Conservation (phyloP, 139 green algal genomes). For the Protoeuglena noctilucae region DNA sequence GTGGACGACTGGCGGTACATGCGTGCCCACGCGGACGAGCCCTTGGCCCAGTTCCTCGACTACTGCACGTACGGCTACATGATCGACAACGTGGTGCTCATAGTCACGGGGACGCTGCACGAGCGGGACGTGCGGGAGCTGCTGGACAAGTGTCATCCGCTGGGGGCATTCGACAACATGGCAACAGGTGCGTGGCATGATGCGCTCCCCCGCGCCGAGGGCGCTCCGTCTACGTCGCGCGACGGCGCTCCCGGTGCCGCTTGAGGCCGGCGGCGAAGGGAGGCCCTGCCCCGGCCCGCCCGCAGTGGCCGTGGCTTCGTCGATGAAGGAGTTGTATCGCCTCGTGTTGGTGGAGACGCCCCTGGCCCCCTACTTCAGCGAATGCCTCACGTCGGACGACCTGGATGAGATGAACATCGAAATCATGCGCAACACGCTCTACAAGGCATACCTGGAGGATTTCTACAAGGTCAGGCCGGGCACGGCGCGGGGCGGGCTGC, state of each 20-base stretch:
- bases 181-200: too few relatives aligned
- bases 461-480: too few relatives aligned
- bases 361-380: slow-evolving; percentile 86
- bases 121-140: slow-evolving; percentile 93
- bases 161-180: slow-evolving; percentile 96
- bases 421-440: slow-evolving; percentile 92
- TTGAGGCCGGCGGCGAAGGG: too few relatives aligned
- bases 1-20: slow-evolving; percentile 89
- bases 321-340: slow-evolving; percentile 92
- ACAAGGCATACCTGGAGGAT: slow-evolving; percentile 98
- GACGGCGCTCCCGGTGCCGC: too few relatives aligned
- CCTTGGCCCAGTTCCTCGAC: slow-evolving; percentile 82
- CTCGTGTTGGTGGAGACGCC: slow-evolving; percentile 94
- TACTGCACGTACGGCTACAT: slow-evolving; percentile 98
- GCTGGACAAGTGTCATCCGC: slow-evolving; percentile 93
- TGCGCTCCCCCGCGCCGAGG: too few relatives aligned
- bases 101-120: slow-evolving; percentile 92
- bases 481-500: too few relatives aligned
- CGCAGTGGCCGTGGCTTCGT: slow-evolving; percentile 85
- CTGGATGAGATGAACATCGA: slow-evolving; percentile 99
- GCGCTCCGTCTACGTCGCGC: too few relatives aligned
- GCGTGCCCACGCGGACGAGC: slow-evolving; percentile 66
- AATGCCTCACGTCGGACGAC: slow-evolving; percentile 40
- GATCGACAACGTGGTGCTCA: slow-evolving; percentile 99
- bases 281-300: too few relatives aligned